Percentiles rank a stretch among this genome's conserved stretches.
Evolutionary conservation across 164 flowering plant genomes (phyloP).

Genomic region (Chimonanthus praecox): DNA sequence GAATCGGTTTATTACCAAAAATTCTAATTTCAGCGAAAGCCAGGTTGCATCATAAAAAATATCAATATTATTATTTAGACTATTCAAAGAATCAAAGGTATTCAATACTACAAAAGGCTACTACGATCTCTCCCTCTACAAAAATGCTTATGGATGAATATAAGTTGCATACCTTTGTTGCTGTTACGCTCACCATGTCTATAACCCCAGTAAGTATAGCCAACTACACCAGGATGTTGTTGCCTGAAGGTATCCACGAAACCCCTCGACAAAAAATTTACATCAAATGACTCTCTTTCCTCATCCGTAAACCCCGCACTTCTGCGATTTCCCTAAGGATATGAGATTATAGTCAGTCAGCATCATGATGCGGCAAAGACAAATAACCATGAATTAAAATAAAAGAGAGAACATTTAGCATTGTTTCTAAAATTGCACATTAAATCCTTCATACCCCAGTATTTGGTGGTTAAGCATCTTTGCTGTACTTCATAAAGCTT

Average conservation of each 20-base stretch:
- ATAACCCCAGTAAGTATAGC: conserved; percentile 97
- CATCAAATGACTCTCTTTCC: conserved; percentile 83
- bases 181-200: conserved; percentile 71
- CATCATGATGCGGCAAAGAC: background rate
- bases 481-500: too few relatives aligned
- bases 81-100: background rate
- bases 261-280: conserved; percentile 62
- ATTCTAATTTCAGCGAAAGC: too few relatives aligned
- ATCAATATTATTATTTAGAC: too few relatives aligned
- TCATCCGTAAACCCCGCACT: conserved; percentile 96
- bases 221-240: conserved; percentile 89
- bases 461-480: too few relatives aligned
- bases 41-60: too few relatives aligned
- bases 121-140: background rate
- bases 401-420: background rate
- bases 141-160: background rate
- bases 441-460: too few relatives aligned
- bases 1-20: too few relatives aligned
- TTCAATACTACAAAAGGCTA: too few relatives aligned
- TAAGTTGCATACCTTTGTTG: conserved; percentile 56
- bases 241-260: conserved; percentile 87
- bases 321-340: conserved; percentile 71
- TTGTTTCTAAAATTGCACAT: too few relatives aligned
- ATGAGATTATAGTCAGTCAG: background rate
- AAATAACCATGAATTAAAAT: background rate